These are phyloP conservation scores for Handroanthus guayacan DNA, from an alignment of 257 asterid genomes.

Conservation along the genomic window DNA sequence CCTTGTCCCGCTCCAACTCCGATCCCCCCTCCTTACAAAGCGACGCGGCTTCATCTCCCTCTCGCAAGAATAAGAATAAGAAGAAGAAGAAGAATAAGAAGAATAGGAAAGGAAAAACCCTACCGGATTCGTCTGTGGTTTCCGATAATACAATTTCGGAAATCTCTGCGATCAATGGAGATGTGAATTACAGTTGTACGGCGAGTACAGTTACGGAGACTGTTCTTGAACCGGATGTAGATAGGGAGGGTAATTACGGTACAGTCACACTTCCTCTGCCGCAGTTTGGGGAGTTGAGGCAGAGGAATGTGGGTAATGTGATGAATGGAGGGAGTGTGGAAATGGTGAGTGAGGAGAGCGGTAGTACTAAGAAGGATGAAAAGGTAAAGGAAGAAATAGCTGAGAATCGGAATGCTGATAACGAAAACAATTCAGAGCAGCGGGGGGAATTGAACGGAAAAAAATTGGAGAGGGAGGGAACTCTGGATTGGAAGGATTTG, in stretches of 20 bases:
- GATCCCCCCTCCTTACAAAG: constrained; percentile 49
- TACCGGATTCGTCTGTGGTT: constrained; percentile 33
- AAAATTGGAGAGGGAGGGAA: constrained; percentile 68
- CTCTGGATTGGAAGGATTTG: constrained; percentile 85
- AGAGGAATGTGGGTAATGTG: constrained; percentile 72
- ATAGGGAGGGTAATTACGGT: constrained; percentile 47
- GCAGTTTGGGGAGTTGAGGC: constrained; percentile 72
- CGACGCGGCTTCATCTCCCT: constrained; percentile 41
- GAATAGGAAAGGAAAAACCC: constrained; percentile 41
- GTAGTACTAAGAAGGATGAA: constrained; percentile 40
- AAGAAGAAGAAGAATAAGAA: constrained; percentile 57
- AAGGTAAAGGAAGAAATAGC: constrained; percentile 42
- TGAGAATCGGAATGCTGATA: constrained; percentile 35
- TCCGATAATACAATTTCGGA: constrained; percentile 33
- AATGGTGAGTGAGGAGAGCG: constrained; percentile 52
- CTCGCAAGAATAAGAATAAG: constrained; percentile 26
- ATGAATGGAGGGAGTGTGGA: constrained; percentile 56
- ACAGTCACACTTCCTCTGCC: constrained; percentile 39
- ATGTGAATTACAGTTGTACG: constrained; percentile 48
- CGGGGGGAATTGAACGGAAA: constrained; percentile 56
- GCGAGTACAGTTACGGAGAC: constrained; percentile 51
- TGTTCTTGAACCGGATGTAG: constrained; percentile 43
- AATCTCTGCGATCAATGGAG: constrained; percentile 41
- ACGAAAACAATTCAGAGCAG: constrained; percentile 43
- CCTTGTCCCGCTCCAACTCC: constrained; percentile 56